Conservation (phyloP, 179 eudicot species). For the Nepenthes alata region DNA sequence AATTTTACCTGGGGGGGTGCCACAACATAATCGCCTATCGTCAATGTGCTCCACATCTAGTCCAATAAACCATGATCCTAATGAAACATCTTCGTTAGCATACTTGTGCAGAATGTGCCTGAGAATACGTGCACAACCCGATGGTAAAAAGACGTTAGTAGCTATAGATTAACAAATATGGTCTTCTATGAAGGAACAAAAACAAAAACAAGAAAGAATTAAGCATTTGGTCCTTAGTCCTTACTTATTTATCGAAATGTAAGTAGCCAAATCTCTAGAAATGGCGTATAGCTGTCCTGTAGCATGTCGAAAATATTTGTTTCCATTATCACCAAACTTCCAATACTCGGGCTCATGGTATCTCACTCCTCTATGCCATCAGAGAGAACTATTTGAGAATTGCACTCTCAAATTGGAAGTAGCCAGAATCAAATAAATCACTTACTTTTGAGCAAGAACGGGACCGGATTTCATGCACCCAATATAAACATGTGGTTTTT, state of each 20-base stretch:
- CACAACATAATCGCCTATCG: conserved; percentile 13
- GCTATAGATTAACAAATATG: too few species aligned
- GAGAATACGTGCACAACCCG: neutral
- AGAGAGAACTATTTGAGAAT: neutral
- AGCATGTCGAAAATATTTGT: conserved; percentile 33
- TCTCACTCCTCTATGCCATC: conserved; percentile 22
- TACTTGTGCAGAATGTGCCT: conserved; percentile 12
- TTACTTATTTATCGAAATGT: conserved; percentile 27
- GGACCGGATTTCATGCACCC: conserved; percentile 47
- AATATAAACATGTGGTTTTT: conserved; percentile 24
- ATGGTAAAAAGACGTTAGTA: too few species aligned
- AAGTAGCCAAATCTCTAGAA: conserved; percentile 32
- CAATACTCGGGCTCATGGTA: conserved; percentile 36
- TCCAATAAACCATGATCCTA: conserved; percentile 13
- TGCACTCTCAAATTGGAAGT: neutral
- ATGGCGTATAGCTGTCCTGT: conserved; percentile 36
- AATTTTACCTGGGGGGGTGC: conserved; percentile 5
- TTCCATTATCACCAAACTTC: conserved; percentile 35
- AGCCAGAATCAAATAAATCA: neutral
- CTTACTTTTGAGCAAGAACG: conserved; percentile 20
- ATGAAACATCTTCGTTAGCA: conserved; percentile 11
- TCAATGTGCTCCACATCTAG: conserved; percentile 12
- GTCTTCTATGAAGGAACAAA: too few species aligned
- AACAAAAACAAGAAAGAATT: too few species aligned
- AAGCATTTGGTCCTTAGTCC: neutral